Conservation (phyloP, 2,329 filamentous ascomycete genomes). For the Penicillium sp. region DNA sequence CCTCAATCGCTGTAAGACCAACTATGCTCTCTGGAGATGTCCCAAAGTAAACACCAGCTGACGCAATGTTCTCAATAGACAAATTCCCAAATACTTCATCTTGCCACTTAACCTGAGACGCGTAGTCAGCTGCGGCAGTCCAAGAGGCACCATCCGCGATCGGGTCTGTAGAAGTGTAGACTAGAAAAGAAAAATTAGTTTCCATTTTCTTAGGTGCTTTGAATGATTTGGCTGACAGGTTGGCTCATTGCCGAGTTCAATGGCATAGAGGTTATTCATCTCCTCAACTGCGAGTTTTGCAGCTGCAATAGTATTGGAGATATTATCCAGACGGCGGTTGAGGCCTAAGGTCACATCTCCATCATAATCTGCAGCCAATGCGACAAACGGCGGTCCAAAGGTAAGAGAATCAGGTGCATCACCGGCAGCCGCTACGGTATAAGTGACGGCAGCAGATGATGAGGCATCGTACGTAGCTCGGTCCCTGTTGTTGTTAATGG, state of each 20-base stretch:
- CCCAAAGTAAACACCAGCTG: constrained; percentile 38
- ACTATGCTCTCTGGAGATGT: constrained; percentile 38
- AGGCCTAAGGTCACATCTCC: constrained; percentile 54
- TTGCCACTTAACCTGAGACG: constrained; percentile 36
- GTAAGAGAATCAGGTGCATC: constrained; percentile 54
- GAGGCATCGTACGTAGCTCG: constrained; percentile 53
- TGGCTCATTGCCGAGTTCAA: constrained; percentile 60
- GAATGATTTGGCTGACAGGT: constrained; percentile 44
- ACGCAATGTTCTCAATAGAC: constrained; percentile 26
- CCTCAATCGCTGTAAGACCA: constrained; percentile 39
- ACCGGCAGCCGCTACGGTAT: constrained; percentile 48
- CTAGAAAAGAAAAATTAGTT: constrained; percentile 5
- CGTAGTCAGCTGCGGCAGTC: constrained; percentile 34
- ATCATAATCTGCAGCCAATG: constrained; percentile 49
- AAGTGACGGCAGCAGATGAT: constrained; percentile 50
- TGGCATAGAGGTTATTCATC: constrained; percentile 54
- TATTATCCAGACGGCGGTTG: constrained; percentile 55
- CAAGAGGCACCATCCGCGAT: constrained; percentile 27
- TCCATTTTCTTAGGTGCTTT: background rate
- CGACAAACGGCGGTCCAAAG: constrained; percentile 55
- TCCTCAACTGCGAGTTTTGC: constrained; percentile 46
- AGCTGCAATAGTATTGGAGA: constrained; percentile 56
- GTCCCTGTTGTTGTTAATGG: constrained; percentile 36
- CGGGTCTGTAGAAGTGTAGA: constrained; percentile 26
- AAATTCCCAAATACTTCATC: constrained; percentile 31